Base-by-base conservation (phyloP, 805 yeast genomes). In the Starmerella roubikii region DNA sequence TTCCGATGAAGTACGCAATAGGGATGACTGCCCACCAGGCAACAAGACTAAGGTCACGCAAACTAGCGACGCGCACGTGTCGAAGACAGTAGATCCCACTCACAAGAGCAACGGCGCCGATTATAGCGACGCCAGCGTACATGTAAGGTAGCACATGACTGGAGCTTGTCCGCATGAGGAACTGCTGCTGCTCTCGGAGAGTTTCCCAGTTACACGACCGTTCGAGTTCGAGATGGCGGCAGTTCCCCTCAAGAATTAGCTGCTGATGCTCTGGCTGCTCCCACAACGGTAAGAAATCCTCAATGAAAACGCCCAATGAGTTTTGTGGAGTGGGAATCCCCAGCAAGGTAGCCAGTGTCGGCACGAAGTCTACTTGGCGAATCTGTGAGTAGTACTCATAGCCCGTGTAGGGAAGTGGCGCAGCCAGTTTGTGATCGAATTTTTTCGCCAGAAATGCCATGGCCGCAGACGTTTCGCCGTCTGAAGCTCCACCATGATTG, bases 401-500 rank as follows among this genome's bases (percentile, higher is more conserved):
- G 16, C 68, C 68, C 0, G 58, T 60, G 30, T 64, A 57, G n/a
- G 52, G 46, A 4, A 49, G 21, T 6, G 60, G 30, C 21, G 41
- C 41, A 2, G 34, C 40, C 8, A 32, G 17, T 54, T 47, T 1
- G 51, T 40, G 35, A 60, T 47, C 16, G 39, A 85, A 69, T 48
- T 69, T 68, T 8, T 77, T 72, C 0, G 95, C 78, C 0, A 80
- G 61, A 31, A 88, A 67, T 1, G 75, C 61, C 52, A 91, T 51
- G 0, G 79, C 96, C 1, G 98, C 78, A 13, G 85, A 79, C 0
- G 96, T 88, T 57, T 91, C 99, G 2, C 95, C 94, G 0, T 68
- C 55, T 3, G 95, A 80, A 0, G 96, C 82, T 1, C 97, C 99
- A 7, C 99, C 99, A 56, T 91, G 95, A 52, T 84, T 85, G 0